Evolutionary conservation across 768 basidiomycete genomes (phyloP).

Genomic region (Leccinellum rugosiceps): DNA sequence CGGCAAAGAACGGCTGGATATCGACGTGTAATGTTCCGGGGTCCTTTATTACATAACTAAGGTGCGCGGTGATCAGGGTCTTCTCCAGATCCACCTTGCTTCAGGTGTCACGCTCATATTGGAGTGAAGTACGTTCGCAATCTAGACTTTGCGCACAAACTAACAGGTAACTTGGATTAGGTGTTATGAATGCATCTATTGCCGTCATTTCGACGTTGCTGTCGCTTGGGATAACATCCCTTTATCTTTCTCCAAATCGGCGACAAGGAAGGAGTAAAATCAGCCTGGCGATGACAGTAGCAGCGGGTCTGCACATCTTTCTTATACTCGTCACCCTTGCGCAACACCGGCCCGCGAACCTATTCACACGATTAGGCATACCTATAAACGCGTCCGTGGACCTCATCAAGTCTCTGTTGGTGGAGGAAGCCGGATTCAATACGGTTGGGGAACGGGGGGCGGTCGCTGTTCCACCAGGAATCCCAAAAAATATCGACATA

Average conservation of each 20-base stretch:
- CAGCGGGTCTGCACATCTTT: slow-evolving; percentile 14
- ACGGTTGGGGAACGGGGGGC: slow-evolving; percentile 14
- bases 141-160: too few species aligned
- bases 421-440: slow-evolving; percentile 39
- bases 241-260: slow-evolving; percentile 14
- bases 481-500: slow-evolving; percentile 48
- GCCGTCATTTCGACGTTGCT: slow-evolving; percentile 13
- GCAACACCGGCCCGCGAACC: slow-evolving; percentile 49
- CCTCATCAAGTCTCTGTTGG: slow-evolving; percentile 44
- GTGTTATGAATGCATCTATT: slow-evolving; percentile 5
- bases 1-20: slow-evolving; percentile 1
- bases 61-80: slow-evolving; percentile 16
- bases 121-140: too few species aligned
- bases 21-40: slow-evolving; percentile 21
- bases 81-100: not conserved
- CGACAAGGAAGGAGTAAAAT: not conserved
- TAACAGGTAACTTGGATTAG: not conserved
- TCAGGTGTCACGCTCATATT: too few species aligned
- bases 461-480: slow-evolving; percentile 14
- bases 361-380: slow-evolving; percentile 55
- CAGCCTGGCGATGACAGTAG: slow-evolving; percentile 8
- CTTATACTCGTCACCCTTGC: slow-evolving; percentile 15
- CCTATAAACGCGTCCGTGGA: slow-evolving; percentile 56
- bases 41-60: slow-evolving; percentile 4
- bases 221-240: slow-evolving; percentile 14